phyloP scores from a whole-genome alignment of 768 basidiomycete genomes.

The Mycena amicta region DNA sequence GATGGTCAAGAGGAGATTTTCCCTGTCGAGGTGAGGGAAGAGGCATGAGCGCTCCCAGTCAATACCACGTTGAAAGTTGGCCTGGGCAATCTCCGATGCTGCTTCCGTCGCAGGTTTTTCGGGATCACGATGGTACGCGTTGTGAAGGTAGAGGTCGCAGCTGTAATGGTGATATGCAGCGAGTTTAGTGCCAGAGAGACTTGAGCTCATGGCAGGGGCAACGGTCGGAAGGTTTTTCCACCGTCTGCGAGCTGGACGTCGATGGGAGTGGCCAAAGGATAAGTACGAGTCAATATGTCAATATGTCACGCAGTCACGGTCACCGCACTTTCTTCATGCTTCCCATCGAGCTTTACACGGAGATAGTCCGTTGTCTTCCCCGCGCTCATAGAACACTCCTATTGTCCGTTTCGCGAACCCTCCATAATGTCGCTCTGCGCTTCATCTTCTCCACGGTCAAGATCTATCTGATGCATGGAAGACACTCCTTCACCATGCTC shows the following conservation, averaged over 20 bases:
- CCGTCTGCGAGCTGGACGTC: too few relatives aligned
- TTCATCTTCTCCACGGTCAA: slow-evolving; percentile 38
- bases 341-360: slow-evolving; percentile 43
- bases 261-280: too few relatives aligned
- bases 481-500: slow-evolving; percentile 29
- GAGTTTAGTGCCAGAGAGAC: slow-evolving; percentile 49
- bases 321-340: slow-evolving; percentile 22
- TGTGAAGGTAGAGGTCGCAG: slow-evolving; percentile 51
- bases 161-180: slow-evolving; percentile 48
- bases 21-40: slow-evolving; percentile 44
- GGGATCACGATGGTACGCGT: slow-evolving; percentile 36
- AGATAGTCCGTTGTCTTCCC: slow-evolving; percentile 35
- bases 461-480: slow-evolving; percentile 39
- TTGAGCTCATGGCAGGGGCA: too few relatives aligned
- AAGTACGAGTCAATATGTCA: too few relatives aligned
- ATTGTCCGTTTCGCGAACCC: slow-evolving; percentile 38
- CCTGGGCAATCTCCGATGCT: slow-evolving; percentile 35
- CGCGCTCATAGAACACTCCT: slow-evolving; percentile 27
- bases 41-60: slow-evolving; percentile 46
- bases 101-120: slow-evolving; percentile 2
- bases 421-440: slow-evolving; percentile 38
- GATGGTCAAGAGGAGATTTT: slow-evolving; percentile 43
- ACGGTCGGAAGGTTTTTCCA: too few relatives aligned
- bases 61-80: slow-evolving; percentile 45
- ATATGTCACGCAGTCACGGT: too few relatives aligned